A percentile compares a stretch with the other conserved stretches of the same genome.
Evolutionary conservation across 257 asterid species (phyloP).

Genomic region (Nicotiana undulata): DNA sequence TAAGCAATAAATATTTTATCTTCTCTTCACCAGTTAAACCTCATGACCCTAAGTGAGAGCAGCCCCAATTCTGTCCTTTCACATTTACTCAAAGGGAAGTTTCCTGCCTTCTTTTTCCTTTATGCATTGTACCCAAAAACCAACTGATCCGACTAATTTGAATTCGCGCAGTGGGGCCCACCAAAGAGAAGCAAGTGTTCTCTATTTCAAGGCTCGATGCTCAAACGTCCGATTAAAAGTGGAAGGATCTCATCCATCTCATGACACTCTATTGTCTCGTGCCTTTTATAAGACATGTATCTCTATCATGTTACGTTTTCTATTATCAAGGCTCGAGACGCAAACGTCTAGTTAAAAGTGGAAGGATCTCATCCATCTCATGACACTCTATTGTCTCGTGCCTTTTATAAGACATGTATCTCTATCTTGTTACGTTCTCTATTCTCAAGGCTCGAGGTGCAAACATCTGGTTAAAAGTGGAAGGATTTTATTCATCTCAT

Average conservation of each 20-base stretch:
- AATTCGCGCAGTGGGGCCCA: too few species aligned
- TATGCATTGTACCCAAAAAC: background rate
- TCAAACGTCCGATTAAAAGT: background rate
- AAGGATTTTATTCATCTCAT: background rate
- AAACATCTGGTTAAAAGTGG: background rate
- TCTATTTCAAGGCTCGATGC: too few species aligned
- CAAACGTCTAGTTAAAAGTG: background rate
- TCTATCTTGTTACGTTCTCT: background rate
- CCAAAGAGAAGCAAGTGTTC: background rate
- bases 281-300: constrained; percentile 15
- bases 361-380: background rate
- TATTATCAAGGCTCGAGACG: too few species aligned
- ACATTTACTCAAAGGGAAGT: constrained; percentile 4
- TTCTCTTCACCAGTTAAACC: background rate
- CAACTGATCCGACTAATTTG: background rate
- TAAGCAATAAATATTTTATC: constrained; percentile 2
- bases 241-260: background rate
- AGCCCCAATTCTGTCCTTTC: constrained; percentile 20
- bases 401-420: constrained; percentile 16
- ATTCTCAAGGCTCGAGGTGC: background rate
- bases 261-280: background rate
- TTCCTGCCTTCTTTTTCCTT: background rate
- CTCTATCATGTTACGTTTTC: background rate
- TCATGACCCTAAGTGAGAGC: background rate
- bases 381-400: background rate